These are phyloP conservation scores for Plasmodium vivax DNA, from an alignment of 169 alveolate genomes.

Conservation along the genomic window DNA sequence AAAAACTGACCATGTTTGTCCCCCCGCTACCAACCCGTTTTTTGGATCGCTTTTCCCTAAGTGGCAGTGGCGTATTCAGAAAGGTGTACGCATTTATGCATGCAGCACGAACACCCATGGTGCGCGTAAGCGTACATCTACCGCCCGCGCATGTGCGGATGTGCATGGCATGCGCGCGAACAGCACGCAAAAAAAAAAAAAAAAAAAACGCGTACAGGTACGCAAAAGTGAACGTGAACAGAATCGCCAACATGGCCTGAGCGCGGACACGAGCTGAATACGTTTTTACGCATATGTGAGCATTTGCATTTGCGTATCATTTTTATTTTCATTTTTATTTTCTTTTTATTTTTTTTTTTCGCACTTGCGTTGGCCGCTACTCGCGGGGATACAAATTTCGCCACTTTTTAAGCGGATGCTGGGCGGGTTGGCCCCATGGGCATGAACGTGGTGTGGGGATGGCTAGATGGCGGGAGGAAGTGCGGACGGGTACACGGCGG, in stretches of 20 bases:
- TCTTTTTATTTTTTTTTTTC: constrained; percentile 3
- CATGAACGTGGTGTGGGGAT: not conserved
- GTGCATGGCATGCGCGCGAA: not conserved
- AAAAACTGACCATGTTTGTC: not conserved
- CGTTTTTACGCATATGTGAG: not conserved
- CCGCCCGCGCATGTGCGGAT: not conserved
- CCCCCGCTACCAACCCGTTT: not conserved
- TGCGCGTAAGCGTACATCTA: not conserved
- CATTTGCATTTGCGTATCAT: not conserved
- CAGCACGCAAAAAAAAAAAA: not conserved
- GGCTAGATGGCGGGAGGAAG: not conserved
- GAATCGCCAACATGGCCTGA: not conserved
- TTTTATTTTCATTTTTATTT: no score
- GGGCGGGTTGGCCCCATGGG: not conserved
- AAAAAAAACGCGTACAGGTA: not conserved
- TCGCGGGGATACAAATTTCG: not conserved
- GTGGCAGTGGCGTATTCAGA: not conserved
- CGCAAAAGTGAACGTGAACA: not conserved
- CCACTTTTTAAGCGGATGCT: not conserved
- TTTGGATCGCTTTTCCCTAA: not conserved
- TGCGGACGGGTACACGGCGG: not conserved
- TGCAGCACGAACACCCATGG: not conserved
- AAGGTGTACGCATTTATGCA: not conserved
- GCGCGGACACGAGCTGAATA: not conserved
- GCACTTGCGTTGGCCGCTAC: not conserved